A percentile compares a stretch with the other conserved stretches of the same genome.
Evolutionary conservation across 441 rosid species (phyloP).

Genomic region (Corymbia citriodora): DNA sequence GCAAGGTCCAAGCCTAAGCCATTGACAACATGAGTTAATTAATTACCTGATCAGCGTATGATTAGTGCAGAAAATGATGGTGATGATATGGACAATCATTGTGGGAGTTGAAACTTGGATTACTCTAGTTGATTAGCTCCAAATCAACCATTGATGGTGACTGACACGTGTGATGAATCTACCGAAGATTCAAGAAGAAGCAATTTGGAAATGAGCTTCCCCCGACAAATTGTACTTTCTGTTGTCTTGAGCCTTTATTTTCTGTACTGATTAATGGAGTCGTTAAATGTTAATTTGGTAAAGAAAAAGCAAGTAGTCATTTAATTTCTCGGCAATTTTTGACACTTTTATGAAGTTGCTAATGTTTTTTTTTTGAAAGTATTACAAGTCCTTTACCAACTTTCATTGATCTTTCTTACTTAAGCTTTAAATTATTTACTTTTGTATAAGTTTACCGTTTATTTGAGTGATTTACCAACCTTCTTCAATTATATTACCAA

Average conservation of each 20-base stretch:
- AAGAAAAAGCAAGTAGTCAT: neutral
- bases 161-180: neutral
- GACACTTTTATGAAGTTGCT: neutral
- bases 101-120: neutral
- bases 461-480: neutral
- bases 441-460: neutral
- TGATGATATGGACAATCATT: too few relatives aligned
- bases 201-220: neutral
- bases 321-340: neutral
- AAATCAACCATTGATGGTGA: neutral
- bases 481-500: neutral
- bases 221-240: neutral
- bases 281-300: rapidly evolving
- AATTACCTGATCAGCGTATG: neutral
- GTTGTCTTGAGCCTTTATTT: neutral
- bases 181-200: neutral
- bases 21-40: neutral
- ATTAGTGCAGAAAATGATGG: neutral
- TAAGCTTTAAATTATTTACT: neutral
- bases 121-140: neutral
- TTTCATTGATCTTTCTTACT: neutral
- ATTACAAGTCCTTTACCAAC: neutral
- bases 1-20: neutral
- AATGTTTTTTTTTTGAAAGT: neutral
- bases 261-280: neutral